Base-by-base conservation (phyloP, 2,329 filamentous ascomycete genomes). In the Aureobasidium sp. region DNA sequence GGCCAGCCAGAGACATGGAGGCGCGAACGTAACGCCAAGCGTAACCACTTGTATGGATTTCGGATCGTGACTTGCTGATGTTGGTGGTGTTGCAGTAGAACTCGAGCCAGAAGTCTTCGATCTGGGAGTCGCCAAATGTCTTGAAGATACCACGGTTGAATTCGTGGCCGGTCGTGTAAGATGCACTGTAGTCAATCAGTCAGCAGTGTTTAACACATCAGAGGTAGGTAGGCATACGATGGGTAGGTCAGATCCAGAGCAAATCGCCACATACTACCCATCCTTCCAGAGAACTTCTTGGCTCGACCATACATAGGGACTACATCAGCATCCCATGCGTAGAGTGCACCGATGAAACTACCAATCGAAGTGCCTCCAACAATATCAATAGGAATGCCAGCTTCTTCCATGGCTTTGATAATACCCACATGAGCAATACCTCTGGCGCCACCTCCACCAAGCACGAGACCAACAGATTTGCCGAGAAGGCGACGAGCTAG, bases 1-100 rank as follows among this genome's bases (percentile, higher is more conserved):
- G 77, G 2, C 95, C 94, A 0, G 94, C 94, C 4, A 99, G 82
- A 1, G 92, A 95, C 94, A 99, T 99, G 11, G 91, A 96, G 0
- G 94, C 94, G 49, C 94, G 85, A 29, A 99, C 90, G 69, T 99
- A 99, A 45, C 95, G 85, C 94, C 94, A 99, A 0, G 94, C 93
- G 70, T 99, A 99, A 15, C 94, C 94, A 64, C 89, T 94, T 0
- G 91, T 97, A 75, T 99, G 94, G 66, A 95, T 92, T 72, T 99
- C 94, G 3, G 86, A 86, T 25, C 93, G 84, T 64, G 89, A 94
- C 74, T 96, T 95, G 77, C 89, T 95, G 76, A 99, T 97, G 74
- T 97, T 99, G 41, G 95, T 99, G 0, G 94, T 97, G 76, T 99
- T 99, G 82, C 95, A 99, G 77, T 99, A 99, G 73, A 91, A 99